Evolutionary conservation across 768 basidiomycete species (phyloP).

Genomic region (Pisolithus albus): DNA sequence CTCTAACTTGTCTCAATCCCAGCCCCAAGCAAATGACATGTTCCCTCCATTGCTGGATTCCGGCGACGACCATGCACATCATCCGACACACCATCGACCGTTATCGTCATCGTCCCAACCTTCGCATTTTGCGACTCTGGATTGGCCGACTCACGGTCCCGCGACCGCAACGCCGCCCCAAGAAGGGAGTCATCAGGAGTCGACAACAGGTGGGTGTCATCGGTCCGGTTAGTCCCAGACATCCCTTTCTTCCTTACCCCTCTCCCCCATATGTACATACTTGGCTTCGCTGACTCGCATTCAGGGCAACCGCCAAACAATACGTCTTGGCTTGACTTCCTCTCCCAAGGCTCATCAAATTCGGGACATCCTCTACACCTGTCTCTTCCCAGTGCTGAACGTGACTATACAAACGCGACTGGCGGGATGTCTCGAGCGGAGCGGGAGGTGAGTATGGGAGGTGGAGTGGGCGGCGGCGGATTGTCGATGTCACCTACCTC

Average conservation of each 20-base stretch:
- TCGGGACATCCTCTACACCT: constrained; percentile 22
- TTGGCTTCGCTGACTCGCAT: no score
- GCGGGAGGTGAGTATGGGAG: constrained; percentile 17
- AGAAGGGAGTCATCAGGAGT: constrained; percentile 2
- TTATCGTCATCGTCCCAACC: background rate
- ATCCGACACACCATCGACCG: constrained; percentile 14
- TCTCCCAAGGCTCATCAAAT: constrained; percentile 23
- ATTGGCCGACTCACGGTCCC: constrained; percentile 29
- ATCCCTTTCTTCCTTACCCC: no score
- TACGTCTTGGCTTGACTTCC: constrained; percentile 28
- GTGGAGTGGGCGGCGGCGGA: constrained; percentile 11
- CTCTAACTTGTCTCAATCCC: constrained; percentile 12
- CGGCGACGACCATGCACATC: constrained; percentile 24
- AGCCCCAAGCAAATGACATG: constrained; percentile 14
- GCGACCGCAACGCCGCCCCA: constrained; percentile 9
- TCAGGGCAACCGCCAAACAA: constrained; percentile 22
- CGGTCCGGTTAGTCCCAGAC: background rate
- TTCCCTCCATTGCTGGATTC: constrained; percentile 23
- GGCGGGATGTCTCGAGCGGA: constrained; percentile 4
- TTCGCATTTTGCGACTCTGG: constrained; percentile 19
- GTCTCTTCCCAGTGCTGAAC: constrained; percentile 16
- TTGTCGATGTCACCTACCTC: constrained; percentile 12
- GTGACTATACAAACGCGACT: constrained; percentile 13
- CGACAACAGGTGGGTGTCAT: constrained; percentile 20
- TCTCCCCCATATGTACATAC: no score